Conservation (phyloP, 148 eudicot species). For the Fagopyrum tataricum region DNA sequence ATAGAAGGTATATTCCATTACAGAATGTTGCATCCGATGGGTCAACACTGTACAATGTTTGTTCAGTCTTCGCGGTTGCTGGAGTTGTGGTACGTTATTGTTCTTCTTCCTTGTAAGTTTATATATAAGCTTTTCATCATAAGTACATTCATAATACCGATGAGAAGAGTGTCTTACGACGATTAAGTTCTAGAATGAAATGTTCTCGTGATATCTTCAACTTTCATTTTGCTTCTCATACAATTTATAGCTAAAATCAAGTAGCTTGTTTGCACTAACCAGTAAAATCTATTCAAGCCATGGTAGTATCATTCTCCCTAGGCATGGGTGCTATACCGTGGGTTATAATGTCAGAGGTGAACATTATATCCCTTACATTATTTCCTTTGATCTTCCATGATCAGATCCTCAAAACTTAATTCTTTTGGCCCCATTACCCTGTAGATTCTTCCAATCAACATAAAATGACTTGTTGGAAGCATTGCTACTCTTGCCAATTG, state of each 20-base stretch:
- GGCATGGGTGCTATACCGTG: constrained; percentile 21
- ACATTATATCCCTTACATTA: neutral
- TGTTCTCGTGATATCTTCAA: too few species aligned
- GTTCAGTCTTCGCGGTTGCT: constrained; percentile 58
- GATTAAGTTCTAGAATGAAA: too few species aligned
- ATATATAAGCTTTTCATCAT: too few species aligned
- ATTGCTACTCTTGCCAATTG: constrained; percentile 13
- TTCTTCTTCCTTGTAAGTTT: neutral
- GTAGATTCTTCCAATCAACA: constrained; percentile 13
- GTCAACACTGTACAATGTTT: constrained; percentile 49
- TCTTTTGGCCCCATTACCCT: neutral
- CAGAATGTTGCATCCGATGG: constrained; percentile 27
- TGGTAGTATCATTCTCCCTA: constrained; percentile 40
- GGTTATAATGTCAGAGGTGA: constrained; percentile 25
- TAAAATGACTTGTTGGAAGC: constrained; percentile 11
- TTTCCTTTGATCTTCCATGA: neutral
- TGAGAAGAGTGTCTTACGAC: too few species aligned
- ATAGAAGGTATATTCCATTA: neutral
- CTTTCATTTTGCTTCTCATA: neutral
- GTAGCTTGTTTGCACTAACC: neutral
- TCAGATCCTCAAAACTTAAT: neutral
- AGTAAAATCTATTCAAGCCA: constrained; percentile 37
- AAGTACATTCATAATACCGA: too few species aligned
- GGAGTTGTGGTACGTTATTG: constrained; percentile 81
- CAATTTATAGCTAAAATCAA: neutral